Evolutionary conservation across 345 rosid genomes (phyloP), one percentile per base, ranked within the genome.

Genomic region (Xanthoceras sorbifolium): DNA sequence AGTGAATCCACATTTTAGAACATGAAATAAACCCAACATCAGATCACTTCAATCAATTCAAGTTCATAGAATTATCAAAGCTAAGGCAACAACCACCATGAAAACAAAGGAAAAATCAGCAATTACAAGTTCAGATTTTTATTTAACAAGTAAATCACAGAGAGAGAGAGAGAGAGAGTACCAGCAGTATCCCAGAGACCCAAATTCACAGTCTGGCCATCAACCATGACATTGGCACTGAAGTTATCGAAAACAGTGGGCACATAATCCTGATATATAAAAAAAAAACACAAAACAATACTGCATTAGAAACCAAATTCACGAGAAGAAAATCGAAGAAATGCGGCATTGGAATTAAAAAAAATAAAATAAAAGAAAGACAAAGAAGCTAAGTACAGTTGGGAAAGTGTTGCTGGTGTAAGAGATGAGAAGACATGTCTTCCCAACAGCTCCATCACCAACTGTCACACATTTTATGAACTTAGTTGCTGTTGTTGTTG

Each of bases 141-240:
- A 72, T 34, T 11, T 6, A 20, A 25, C 12, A 67, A 20, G 38
- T 18, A 23, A 64, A 60, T 31, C 29, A 14, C 14, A 50, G 40
- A 55, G 78, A 55, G 63, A 69, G 42, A 77, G 75, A 50, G 60
- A 31, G 52, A 54, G 72, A 65, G 40, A 79, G 77, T 83, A 94
- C 98, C 98, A 36, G 98, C 98, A 76, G 98, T 94, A 75, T 94
- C 97, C 98, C 98, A 94, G 38, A 94, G 84, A 59, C 97, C 98
- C 64, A 94, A 83, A 82, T 94, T 92, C 76, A 94, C 92, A 31
- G 89, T 92, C 77, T 84, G 86, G 18, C 97, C 97, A 86, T 94
- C 95, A 61, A 88, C 98, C 77, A 86, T 78, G 64, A 92, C 95
- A 82, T 94, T 94, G n/a, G 98, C 97, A 82, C 97, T 94, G 80